Conservation (phyloP, 371 early-diverging fungal species). For the Mortierella sp. region DNA sequence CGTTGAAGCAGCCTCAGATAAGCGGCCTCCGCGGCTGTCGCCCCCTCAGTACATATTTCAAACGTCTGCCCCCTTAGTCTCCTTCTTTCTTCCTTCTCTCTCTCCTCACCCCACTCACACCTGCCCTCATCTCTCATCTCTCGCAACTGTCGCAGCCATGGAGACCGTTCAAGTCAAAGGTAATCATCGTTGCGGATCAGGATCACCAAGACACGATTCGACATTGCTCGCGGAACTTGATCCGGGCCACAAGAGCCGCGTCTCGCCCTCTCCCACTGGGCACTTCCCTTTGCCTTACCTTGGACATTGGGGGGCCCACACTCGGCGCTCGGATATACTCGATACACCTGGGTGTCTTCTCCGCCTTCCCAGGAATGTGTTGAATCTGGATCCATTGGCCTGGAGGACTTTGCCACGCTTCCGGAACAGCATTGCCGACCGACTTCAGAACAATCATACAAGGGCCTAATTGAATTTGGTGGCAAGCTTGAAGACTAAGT, state of each 20-base stretch:
- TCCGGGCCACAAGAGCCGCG: slow-evolving; percentile 1
- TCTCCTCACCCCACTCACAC: not conserved
- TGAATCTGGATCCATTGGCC: no score
- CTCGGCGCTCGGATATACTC: not conserved
- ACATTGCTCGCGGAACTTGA: slow-evolving; percentile 15
- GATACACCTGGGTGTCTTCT: no score
- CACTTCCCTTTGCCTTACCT: slow-evolving; percentile 1
- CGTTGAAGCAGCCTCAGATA: no score
- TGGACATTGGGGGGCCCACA: not conserved
- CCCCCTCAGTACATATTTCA: not conserved
- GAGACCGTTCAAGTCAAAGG: slow-evolving; percentile 54
- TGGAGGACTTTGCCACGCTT: no score
- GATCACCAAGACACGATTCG: not conserved
- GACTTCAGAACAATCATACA: no score
- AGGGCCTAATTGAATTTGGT: no score
- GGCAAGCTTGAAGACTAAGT: no score
- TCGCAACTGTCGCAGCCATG: slow-evolving; percentile 51
- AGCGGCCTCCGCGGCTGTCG: no score
- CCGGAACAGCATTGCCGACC: no score
- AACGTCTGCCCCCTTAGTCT: slow-evolving; percentile 6
- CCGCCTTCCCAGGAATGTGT: no score
- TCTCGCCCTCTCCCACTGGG: no score
- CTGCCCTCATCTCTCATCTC: slow-evolving; percentile 3
- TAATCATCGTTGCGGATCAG: slow-evolving; percentile 7
- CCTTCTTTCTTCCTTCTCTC: slow-evolving; percentile 5